Base-by-base conservation (phyloP, 2,329 filamentous ascomycete species). In the Neopestalotiopsis clavispora region DNA sequence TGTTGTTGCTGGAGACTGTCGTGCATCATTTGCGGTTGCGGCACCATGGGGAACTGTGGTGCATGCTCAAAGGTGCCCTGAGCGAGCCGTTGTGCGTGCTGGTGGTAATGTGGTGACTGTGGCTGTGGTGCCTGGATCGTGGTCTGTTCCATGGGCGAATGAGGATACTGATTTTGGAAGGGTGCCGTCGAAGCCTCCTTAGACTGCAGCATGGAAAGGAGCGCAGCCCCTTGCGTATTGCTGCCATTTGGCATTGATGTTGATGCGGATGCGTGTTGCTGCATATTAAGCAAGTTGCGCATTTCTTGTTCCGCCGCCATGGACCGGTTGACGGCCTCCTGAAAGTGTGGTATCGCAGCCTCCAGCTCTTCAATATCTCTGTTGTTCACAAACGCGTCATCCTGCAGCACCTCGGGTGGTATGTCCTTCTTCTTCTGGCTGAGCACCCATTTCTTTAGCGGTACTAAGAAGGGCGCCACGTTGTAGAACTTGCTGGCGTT, bases 401-500 rank as follows among this genome's bases (percentile, higher is more conserved):
- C 87, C 30, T 83, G 79, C 14, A 84, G 81, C 13, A 84, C 80
- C 23, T 83, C 82, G 17, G 82, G 77, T 20, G 82, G 77, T 4
- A 83, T 74, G 74, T 93, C 92, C n/a, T 87, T 85, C 81, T 91
- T 94, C 83, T 89, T 92, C 81, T 97, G 94, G 72, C 92, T 89
- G n/a, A 90, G 84, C 61, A 98, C 94, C 95, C 95, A 98, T 78
- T 94, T 94, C 80, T 94, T 95, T 63, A 99, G 81, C 5, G 90
- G 92, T 1, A 90, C 90, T 67, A 98, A 84, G 77, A 99, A 99
- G 0, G 95, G 95, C 0, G 94, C 94, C 20, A 99, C 96, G 94
- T 98, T 98, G 81, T 98, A 99, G 79, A 98, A 98, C 77, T 95
- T 98, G 79, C 93, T 94, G 56, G 90, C 90, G 74, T 92, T 93